Evolutionary conservation across 2,329 filamentous ascomycete genomes (phyloP).

Genomic region (Nothomitra cinnamomea): DNA sequence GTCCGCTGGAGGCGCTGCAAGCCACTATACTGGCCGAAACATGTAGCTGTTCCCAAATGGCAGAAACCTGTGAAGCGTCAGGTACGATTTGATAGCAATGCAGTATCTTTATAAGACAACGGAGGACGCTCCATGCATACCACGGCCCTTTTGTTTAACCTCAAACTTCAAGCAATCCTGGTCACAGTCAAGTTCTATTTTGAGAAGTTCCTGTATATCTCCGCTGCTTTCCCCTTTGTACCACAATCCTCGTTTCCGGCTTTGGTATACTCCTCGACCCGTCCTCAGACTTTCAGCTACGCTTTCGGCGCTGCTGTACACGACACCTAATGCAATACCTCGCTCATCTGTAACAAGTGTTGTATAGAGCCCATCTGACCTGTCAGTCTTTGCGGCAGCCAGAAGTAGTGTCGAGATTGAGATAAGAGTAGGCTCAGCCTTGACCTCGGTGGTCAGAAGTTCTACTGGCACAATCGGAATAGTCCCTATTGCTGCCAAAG

Average conservation of each 20-base stretch:
- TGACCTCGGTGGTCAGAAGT: slow-evolving; percentile 46
- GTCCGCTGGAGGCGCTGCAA: slow-evolving; percentile 78
- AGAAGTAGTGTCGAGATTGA: slow-evolving; percentile 56
- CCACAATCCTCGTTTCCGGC: slow-evolving; percentile 88
- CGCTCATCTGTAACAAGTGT: slow-evolving; percentile 85
- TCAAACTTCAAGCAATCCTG: slow-evolving; percentile 81
- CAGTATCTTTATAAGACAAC: neutral
- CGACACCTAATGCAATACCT: slow-evolving; percentile 68
- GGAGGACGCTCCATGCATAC: slow-evolving; percentile 18
- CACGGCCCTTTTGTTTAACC: slow-evolving; percentile 72
- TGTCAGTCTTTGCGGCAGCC: slow-evolving; percentile 61
- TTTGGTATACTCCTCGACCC: slow-evolving; percentile 79
- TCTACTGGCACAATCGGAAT: slow-evolving; percentile 62
- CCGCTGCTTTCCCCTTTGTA: slow-evolving; percentile 92
- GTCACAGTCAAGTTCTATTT: slow-evolving; percentile 80
- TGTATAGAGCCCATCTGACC: slow-evolving; percentile 66
- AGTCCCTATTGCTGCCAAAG: slow-evolving; percentile 19
- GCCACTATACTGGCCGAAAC: slow-evolving; percentile 73
- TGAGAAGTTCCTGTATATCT: slow-evolving; percentile 77
- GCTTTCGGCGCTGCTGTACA: slow-evolving; percentile 88
- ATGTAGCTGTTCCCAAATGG: slow-evolving; percentile 79
- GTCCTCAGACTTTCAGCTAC: slow-evolving; percentile 73
- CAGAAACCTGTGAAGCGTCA: slow-evolving; percentile 48
- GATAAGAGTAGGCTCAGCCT: slow-evolving; percentile 41
- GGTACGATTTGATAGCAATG: neutral